These are phyloP conservation scores for Fusarium anthophilum DNA, from an alignment of 2,329 filamentous ascomycete genomes.

Conservation along the genomic window DNA sequence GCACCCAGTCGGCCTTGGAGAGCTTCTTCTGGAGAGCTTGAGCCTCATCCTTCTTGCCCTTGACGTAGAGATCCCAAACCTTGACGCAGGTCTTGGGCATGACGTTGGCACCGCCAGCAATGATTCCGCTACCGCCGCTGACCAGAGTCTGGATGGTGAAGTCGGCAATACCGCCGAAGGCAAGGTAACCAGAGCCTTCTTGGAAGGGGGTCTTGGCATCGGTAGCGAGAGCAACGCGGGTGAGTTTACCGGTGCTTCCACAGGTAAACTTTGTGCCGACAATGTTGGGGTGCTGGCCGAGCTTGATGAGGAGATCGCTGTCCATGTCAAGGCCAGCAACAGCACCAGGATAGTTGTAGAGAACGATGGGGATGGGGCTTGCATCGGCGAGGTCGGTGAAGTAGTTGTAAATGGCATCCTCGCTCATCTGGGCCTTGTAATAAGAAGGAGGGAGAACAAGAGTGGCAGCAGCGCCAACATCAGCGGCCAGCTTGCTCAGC, in stretches of 20 bases:
- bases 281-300: slow-evolving; percentile 84
- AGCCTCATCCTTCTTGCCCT: slow-evolving; percentile 80
- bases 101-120: slow-evolving; percentile 86
- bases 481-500: slow-evolving; percentile 71
- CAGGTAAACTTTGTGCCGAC: slow-evolving; percentile 92
- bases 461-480: slow-evolving; percentile 80
- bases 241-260: slow-evolving; percentile 89
- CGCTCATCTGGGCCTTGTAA: slow-evolving; percentile 80
- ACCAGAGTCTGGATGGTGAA: slow-evolving; percentile 85
- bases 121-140: slow-evolving; percentile 83
- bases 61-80: slow-evolving; percentile 79
- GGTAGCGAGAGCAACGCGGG: slow-evolving; percentile 78
- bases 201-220: slow-evolving; percentile 73
- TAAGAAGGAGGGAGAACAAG: slow-evolving; percentile 85
- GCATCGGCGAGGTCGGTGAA: slow-evolving; percentile 79
- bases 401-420: slow-evolving; percentile 77
- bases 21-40: slow-evolving; percentile 80
- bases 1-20: slow-evolving; percentile 81
- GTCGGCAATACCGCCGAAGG: slow-evolving; percentile 87
- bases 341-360: slow-evolving; percentile 93
- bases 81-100: slow-evolving; percentile 83
- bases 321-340: slow-evolving; percentile 90
- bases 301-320: slow-evolving; percentile 83
- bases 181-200: slow-evolving; percentile 77
- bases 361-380: slow-evolving; percentile 79